Conservation (phyloP, 2,329 filamentous ascomycete species). For the Aspergillaceae sp. region DNA sequence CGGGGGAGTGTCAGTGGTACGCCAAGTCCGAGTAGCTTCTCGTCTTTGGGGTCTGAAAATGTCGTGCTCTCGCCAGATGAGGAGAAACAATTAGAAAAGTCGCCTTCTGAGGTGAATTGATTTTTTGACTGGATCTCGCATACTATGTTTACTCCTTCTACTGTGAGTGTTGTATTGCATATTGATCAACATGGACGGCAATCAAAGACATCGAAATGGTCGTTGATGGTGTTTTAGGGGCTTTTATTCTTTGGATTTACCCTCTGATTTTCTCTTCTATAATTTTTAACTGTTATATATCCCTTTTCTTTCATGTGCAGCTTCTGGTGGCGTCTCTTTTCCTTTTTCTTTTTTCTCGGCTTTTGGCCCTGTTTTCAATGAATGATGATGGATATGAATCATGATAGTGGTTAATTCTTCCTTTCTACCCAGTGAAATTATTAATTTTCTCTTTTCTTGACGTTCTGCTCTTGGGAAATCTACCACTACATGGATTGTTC, state of each 20-base stretch:
- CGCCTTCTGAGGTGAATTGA: neutral
- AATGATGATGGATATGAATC: slow-evolving; percentile 14
- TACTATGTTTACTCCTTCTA: no score
- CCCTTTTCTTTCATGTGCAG: neutral
- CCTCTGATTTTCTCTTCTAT: neutral
- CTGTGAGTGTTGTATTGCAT: no score
- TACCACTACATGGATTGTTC: neutral
- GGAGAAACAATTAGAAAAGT: slow-evolving; percentile 5
- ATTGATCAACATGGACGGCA: no score
- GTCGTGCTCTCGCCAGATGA: slow-evolving; percentile 10
- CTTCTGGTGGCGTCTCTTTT: neutral
- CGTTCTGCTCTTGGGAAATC: neutral
- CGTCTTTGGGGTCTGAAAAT: slow-evolving; percentile 12
- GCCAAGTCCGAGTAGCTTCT: slow-evolving; percentile 10
- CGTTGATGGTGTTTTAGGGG: no score
- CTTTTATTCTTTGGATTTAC: no score
- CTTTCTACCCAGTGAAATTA: neutral
- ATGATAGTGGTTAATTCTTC: slow-evolving; percentile 3
- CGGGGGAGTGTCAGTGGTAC: slow-evolving; percentile 21
- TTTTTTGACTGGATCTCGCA: neutral
- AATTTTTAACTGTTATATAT: slow-evolving; percentile 1
- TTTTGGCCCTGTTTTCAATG: neutral
- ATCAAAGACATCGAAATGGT: no score
- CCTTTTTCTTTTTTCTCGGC: slow-evolving; percentile 1
- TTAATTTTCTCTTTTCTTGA: neutral